phyloP scores from a whole-genome alignment of 208 protist species.

The Crithidia bombi region DNA sequence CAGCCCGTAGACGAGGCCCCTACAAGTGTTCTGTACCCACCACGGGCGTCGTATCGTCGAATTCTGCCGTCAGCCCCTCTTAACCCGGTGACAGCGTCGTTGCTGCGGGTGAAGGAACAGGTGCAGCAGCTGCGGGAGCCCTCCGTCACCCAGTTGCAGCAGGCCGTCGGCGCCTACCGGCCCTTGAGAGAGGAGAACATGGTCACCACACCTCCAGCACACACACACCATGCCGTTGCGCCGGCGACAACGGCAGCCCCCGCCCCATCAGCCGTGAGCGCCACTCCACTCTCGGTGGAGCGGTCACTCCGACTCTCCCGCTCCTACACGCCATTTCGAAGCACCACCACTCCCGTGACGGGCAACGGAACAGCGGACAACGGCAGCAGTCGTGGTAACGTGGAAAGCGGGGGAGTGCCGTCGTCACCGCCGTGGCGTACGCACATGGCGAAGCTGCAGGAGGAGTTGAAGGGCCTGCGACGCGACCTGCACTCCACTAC shows the following conservation, averaged over 20 bases:
- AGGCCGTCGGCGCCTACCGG: conserved; percentile 25
- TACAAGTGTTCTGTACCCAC: not conserved
- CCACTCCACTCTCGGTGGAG: conserved; percentile 4
- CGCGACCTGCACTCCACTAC: conserved; percentile 35
- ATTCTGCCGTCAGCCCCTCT: conserved; percentile 36
- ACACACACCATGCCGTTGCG: not conserved
- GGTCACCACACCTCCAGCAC: conserved; percentile 3
- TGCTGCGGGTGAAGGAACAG: conserved; percentile 65
- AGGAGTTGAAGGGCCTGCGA: conserved; percentile 55
- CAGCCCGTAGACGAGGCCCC: conserved; percentile 1
- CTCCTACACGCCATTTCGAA: conserved; percentile 23
- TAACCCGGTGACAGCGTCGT: conserved; percentile 47
- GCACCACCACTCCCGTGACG: conserved; percentile 2
- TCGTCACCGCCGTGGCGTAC: conserved; percentile 48
- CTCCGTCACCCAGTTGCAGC: conserved; percentile 20
- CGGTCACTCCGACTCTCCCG: conserved; percentile 4
- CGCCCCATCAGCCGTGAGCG: not conserved
- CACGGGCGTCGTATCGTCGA: conserved; percentile 37
- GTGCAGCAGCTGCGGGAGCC: conserved; percentile 45
- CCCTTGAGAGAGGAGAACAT: conserved; percentile 5
- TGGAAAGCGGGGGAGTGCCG: not conserved
- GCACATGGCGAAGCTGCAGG: conserved; percentile 53
- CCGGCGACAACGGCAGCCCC: not conserved
- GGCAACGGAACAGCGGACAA: not conserved
- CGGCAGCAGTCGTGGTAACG: not conserved